Conservation (phyloP, 1,139 yeast species). For the Tardiomyces digboiensis region DNA sequence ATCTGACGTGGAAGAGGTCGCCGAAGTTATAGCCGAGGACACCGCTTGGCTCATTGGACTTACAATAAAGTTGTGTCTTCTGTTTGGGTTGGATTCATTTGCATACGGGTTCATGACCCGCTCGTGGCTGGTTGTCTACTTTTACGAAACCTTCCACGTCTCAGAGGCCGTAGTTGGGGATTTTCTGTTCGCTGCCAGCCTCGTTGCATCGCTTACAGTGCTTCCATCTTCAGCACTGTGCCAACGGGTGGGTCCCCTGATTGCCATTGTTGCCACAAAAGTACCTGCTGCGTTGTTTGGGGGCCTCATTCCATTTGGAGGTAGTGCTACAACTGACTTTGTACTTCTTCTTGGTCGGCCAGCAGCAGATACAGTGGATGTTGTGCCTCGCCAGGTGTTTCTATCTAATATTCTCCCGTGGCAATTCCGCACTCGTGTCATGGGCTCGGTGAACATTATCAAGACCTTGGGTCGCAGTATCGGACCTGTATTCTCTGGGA, state of each 20-base stretch:
- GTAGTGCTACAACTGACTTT: constrained; percentile 18
- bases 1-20: not conserved
- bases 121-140: constrained; percentile 76
- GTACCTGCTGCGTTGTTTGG: constrained; percentile 63
- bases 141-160: constrained; percentile 25
- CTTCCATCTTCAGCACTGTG: constrained; percentile 62
- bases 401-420: constrained; percentile 53
- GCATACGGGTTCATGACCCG: constrained; percentile 77
- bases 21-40: not conserved
- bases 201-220: constrained; percentile 47
- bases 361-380: constrained; percentile 64
- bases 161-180: constrained; percentile 29
- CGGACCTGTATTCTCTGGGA: constrained; percentile 68
- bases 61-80: constrained; percentile 31
- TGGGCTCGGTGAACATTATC: constrained; percentile 74
- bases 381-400: constrained; percentile 70
- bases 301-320: constrained; percentile 38
- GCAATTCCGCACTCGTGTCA: constrained; percentile 54
- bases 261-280: constrained; percentile 61
- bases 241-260: constrained; percentile 59
- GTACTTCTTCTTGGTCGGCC: constrained; percentile 35
- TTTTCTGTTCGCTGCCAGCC: constrained; percentile 50
- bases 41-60: not conserved
- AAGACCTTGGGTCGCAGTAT: constrained; percentile 69
- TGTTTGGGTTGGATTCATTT: constrained; percentile 60